Evolutionary conservation across 805 yeast genomes (phyloP), one percentile per base, ranked within the genome.

Genomic region (Schwanniomyces pseudopolymorphus): DNA sequence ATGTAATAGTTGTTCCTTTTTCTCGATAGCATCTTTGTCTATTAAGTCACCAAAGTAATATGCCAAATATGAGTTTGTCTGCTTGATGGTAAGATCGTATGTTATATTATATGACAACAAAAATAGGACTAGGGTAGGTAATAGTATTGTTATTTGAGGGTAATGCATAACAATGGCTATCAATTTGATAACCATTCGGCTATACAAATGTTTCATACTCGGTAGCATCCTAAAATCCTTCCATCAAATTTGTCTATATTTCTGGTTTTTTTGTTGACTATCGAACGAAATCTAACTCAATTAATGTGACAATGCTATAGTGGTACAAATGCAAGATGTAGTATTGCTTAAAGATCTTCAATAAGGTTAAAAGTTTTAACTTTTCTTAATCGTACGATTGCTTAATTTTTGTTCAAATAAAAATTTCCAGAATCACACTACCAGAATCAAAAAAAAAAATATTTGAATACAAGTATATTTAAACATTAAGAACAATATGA

Each of bases 1-100:
- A 16, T 31, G 35, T 7, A 31, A 31, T 11, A 31, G 16, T 31
- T 31, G 35, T 2, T 19, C 20, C 20, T 31, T 31, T 17, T 31
- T 31, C 35, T 31, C 20, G 9, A 31, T 31, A 31, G 19, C 9
- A 16, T 31, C 20, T 7, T 31, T 31, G 17, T 19, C 5, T 31
- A 14, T 31, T 16, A 31, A 39, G 16, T 49, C 44, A 26, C 44
- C 42, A 39, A 45, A 42, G 42, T 46, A 46, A 38, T 49, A 22
- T 11, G 61, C 54, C 35, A 64, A 44, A 14, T 49, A 51, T 8
- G 57, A 52, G 45, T 64, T 66, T 44, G 64, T 35, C 16, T 53
- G 53, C 42, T 56, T 57, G 33, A 69, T 56, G 7, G 70, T 57
- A 39, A 61, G 57, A 45, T 69, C 74, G 48, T 71, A 70, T n/a